A percentile compares a stretch with the other conserved stretches of the same genome.
Conservation (phyloP, 306 rosid genomes). For the Cucumis hystrix region DNA sequence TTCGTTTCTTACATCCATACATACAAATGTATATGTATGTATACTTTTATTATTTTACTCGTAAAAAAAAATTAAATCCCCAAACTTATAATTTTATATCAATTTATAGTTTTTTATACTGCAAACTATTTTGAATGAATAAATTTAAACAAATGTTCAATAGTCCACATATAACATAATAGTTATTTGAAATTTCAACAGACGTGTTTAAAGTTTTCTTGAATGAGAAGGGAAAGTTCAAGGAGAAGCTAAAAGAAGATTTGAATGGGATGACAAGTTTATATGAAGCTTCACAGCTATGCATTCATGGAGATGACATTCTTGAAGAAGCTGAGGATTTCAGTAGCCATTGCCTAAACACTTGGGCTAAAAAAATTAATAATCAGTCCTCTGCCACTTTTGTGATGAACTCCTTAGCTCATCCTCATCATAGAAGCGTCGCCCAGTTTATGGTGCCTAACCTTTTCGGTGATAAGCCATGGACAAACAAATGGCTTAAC, state of each 20-base stretch:
- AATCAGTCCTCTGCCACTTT: not conserved
- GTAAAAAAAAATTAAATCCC: too few species aligned
- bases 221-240: slow-evolving; percentile 11
- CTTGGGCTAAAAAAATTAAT: not conserved
- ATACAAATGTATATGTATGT: too few species aligned
- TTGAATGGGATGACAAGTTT: slow-evolving; percentile 18
- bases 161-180: too few species aligned
- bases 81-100: too few species aligned
- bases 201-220: slow-evolving; percentile 15
- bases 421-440: slow-evolving; percentile 45
- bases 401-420: slow-evolving; percentile 16
- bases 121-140: too few species aligned
- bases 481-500: slow-evolving; percentile 20
- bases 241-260: not conserved
- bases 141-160: too few species aligned
- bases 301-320: slow-evolving; percentile 12
- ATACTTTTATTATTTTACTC: too few species aligned
- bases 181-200: not conserved
- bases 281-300: slow-evolving; percentile 26
- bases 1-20: too few species aligned
- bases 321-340: slow-evolving; percentile 22
- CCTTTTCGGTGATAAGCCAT: slow-evolving; percentile 8
- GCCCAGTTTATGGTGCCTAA: slow-evolving; percentile 21
- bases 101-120: too few species aligned
- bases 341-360: not conserved